These are phyloP conservation scores for Trichophyton rubrum DNA, from an alignment of 2,329 filamentous ascomycete genomes.

Conservation along the genomic window DNA sequence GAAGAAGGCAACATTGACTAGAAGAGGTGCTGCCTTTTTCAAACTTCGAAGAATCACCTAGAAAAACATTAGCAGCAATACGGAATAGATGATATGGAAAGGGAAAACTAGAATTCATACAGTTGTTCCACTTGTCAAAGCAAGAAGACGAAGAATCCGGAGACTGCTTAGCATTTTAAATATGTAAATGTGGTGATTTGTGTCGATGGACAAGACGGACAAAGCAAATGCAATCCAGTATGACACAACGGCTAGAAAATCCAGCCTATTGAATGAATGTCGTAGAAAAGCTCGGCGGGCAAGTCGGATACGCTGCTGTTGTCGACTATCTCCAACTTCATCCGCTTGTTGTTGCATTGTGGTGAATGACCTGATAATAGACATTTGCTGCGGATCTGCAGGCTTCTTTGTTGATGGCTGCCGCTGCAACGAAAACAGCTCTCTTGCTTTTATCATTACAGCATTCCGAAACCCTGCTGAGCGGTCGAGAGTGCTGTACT, in stretches of 20 bases:
- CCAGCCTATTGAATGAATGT: constrained; percentile 89
- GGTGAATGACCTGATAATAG: constrained; percentile 66
- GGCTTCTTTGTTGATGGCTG: constrained; percentile 51
- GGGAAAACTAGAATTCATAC: constrained; percentile 31
- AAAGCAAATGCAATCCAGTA: constrained; percentile 87
- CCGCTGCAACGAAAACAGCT: constrained; percentile 69
- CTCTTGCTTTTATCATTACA: constrained; percentile 61
- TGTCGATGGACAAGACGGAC: constrained; percentile 56
- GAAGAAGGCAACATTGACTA: constrained; percentile 86
- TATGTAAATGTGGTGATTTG: constrained; percentile 61
- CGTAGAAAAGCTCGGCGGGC: constrained; percentile 84
- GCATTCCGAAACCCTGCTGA: constrained; percentile 61
- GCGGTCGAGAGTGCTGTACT: constrained; percentile 84
- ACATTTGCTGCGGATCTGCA: constrained; percentile 31
- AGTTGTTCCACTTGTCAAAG: constrained; percentile 84
- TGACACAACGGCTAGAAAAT: constrained; percentile 86
- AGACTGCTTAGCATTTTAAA: constrained; percentile 96
- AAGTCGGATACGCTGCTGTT: constrained; percentile 72
- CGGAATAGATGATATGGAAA: not conserved
- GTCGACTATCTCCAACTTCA: constrained; percentile 49
- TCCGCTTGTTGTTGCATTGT: constrained; percentile 52
- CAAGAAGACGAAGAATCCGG: constrained; percentile 79
- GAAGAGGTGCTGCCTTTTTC: constrained; percentile 83
- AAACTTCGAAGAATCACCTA: constrained; percentile 86
- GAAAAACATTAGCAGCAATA: constrained; percentile 12